These are phyloP conservation scores for Kazachstania sp. DNA, from an alignment of 1,139 yeast species.

Conservation along the genomic window DNA sequence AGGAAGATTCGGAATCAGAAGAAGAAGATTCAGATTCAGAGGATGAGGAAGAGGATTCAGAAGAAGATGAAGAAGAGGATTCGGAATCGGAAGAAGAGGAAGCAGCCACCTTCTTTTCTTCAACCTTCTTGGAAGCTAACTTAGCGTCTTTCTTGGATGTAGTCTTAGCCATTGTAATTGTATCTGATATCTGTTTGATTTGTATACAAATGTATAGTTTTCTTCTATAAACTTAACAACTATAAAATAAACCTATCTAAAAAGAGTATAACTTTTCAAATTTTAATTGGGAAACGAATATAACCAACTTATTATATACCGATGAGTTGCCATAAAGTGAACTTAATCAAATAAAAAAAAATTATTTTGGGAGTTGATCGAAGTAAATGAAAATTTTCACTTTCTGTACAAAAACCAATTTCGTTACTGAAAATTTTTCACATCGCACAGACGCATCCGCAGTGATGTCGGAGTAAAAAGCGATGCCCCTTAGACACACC, in stretches of 20 bases:
- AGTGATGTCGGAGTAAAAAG: too few species aligned
- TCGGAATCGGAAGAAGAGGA: constrained; percentile 13
- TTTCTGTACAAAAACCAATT: background rate
- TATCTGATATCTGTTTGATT: background rate
- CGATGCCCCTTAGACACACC: too few species aligned
- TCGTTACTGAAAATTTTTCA: too few species aligned
- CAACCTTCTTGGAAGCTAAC: constrained; percentile 20
- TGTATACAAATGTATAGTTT: background rate
- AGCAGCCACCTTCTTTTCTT: constrained; percentile 16
- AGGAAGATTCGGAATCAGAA: constrained; percentile 12
- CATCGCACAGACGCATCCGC: too few species aligned
- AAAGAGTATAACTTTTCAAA: too few species aligned
- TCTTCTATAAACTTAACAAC: too few species aligned
- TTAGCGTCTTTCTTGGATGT: constrained; percentile 27
- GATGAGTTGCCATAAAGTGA: background rate
- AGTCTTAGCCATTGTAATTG: constrained; percentile 21
- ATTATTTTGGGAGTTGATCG: background rate
- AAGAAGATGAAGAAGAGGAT: constrained; percentile 14
- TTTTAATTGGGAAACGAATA: too few species aligned
- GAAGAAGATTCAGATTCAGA: constrained; percentile 10
- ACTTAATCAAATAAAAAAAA: background rate
- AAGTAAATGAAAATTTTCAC: background rate
- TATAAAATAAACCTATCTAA: too few species aligned
- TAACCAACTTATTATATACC: too few species aligned
- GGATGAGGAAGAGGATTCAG: constrained; percentile 13